phyloP scores from a whole-genome alignment of 805 yeast genomes.

The Ogataea siamensis region DNA sequence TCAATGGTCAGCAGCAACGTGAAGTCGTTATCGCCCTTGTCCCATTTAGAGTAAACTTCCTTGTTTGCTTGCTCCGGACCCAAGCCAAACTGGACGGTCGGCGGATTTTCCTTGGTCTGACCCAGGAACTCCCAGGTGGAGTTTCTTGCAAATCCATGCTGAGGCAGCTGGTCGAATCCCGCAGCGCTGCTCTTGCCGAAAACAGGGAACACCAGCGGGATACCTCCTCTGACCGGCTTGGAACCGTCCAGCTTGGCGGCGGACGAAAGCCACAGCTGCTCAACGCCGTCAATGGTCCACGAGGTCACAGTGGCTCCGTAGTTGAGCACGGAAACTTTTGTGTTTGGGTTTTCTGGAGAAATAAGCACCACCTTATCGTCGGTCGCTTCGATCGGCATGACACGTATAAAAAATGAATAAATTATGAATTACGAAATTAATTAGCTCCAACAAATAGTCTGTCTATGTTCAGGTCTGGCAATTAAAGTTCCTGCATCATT shows the following conservation, averaged over 20 bases:
- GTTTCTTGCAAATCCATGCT: conserved; percentile 94
- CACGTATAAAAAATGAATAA: conserved; percentile 6
- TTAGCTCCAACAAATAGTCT: neutral
- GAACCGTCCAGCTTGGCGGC: conserved; percentile 88
- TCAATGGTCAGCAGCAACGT: conserved; percentile 70
- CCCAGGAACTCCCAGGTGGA: conserved; percentile 94
- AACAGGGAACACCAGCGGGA: conserved; percentile 93
- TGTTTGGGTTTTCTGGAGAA: conserved; percentile 48
- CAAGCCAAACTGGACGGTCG: conserved; percentile 86
- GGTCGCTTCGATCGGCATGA: conserved; percentile 63
- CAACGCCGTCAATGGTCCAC: conserved; percentile 71
- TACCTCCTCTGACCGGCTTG: conserved; percentile 95
- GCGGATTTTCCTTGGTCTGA: conserved; percentile 64
- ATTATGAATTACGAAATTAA: conserved; percentile 3
- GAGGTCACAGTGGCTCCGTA: conserved; percentile 88
- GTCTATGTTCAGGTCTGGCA: too few relatives aligned
- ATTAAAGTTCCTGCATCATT: neutral
- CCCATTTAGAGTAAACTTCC: conserved; percentile 60
- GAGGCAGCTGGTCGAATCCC: conserved; percentile 73
- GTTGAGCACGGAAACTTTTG: conserved; percentile 67
- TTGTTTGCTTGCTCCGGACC: conserved; percentile 78
- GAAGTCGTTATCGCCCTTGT: conserved; percentile 58
- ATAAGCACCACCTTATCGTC: conserved; percentile 61
- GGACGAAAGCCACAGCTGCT: conserved; percentile 77
- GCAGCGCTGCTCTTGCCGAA: conserved; percentile 68